Conservation (phyloP, 805 yeast genomes). For the Isabelozyma rhagii region DNA sequence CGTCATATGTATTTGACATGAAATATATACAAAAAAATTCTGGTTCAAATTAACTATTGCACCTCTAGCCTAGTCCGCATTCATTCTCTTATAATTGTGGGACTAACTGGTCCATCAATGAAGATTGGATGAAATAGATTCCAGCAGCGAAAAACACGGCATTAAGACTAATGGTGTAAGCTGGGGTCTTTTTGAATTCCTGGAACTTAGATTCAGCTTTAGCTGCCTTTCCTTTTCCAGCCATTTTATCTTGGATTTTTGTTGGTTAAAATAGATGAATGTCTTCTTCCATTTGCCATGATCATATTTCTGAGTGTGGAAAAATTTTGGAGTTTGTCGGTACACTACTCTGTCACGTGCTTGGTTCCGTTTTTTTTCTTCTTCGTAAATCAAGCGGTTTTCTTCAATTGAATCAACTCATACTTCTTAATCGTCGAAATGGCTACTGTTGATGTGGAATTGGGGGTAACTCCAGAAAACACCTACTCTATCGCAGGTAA, state of each 20-base stretch:
- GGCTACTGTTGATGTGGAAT: constrained; percentile 21
- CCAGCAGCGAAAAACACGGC: constrained; percentile 66
- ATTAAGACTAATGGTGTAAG: constrained; percentile 62
- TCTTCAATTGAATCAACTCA: too few relatives aligned
- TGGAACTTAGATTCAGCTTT: constrained; percentile 36
- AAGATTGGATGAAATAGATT: constrained; percentile 72
- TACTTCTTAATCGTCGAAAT: constrained; percentile 6
- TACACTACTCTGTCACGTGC: neutral
- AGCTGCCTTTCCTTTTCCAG: constrained; percentile 18
- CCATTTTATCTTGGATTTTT: constrained; percentile 7
- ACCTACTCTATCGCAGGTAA: constrained; percentile 64
- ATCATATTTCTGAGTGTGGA: neutral
- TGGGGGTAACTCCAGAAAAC: constrained; percentile 41
- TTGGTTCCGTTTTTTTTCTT: neutral
- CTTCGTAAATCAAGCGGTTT: too few relatives aligned
- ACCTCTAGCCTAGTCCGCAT: neutral
- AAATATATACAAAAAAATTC: neutral
- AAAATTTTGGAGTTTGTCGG: neutral
- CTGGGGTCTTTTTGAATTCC: constrained; percentile 60
- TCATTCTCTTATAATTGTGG: constrained; percentile 53
- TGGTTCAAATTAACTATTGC: neutral
- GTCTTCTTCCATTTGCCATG: neutral
- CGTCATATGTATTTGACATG: neutral
- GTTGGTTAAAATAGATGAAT: neutral
- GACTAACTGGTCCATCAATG: constrained; percentile 77